These are phyloP conservation scores for Leccinum brunneo-olivaceum DNA, from an alignment of 1,284 basidiomycete genomes.

Conservation along the genomic window DNA sequence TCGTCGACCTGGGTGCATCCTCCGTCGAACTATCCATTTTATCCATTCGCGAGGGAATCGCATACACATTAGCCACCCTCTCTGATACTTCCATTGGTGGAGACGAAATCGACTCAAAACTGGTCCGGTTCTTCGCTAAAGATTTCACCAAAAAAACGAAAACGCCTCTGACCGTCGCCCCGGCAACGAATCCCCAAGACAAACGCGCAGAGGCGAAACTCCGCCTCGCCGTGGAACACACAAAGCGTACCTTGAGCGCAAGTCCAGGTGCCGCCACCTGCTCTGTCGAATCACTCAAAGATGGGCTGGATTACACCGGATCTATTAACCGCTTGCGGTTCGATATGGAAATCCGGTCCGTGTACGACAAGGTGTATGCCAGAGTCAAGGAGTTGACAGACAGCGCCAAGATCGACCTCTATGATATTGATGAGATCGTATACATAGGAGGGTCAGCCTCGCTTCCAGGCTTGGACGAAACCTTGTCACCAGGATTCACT, in stretches of 20 bases:
- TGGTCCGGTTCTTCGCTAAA: slow-evolving; percentile 90
- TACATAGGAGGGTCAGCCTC: slow-evolving; percentile 87
- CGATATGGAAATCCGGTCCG: slow-evolving; percentile 74
- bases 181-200: slow-evolving; percentile 54
- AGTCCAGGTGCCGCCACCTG: slow-evolving; percentile 85
- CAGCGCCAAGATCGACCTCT: slow-evolving; percentile 63
- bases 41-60: slow-evolving; percentile 62
- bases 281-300: slow-evolving; percentile 90
- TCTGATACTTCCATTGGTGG: slow-evolving; percentile 46
- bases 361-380: slow-evolving; percentile 68
- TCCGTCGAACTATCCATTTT: slow-evolving; percentile 57
- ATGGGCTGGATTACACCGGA: slow-evolving; percentile 88
- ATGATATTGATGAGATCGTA: slow-evolving; percentile 85
- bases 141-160: slow-evolving; percentile 98
- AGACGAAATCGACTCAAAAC: slow-evolving; percentile 70
- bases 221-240: slow-evolving; percentile 88
- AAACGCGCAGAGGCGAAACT: slow-evolving; percentile 91
- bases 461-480: slow-evolving; percentile 79
- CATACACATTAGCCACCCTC: slow-evolving; percentile 48
- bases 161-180: slow-evolving; percentile 60
- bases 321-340: slow-evolving; percentile 93
- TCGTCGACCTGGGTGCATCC: slow-evolving; percentile 69
- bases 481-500: slow-evolving; percentile 63
- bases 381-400: slow-evolving; percentile 61
- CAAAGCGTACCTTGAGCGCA: slow-evolving; percentile 90